Conservation (phyloP, 306 rosid species). For the Datisca glomerata region DNA sequence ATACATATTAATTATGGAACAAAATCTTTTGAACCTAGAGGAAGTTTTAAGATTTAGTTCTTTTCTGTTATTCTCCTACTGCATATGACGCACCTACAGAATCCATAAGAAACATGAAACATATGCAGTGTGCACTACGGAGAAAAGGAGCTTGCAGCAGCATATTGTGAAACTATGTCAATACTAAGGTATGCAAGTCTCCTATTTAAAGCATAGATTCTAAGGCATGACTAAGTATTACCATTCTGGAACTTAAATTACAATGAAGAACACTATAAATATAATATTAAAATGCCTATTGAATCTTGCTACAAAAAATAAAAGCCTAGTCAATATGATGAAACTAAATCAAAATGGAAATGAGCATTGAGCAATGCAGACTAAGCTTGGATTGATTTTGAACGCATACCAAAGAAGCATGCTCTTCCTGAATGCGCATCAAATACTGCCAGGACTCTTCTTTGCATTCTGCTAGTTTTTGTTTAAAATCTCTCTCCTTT, state of each 20-base stretch:
- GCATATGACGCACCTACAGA: slow-evolving; percentile 46
- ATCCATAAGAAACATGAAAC: neutral
- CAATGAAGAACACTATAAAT: neutral
- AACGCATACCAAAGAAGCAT: slow-evolving; percentile 47
- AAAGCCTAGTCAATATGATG: slow-evolving; percentile 4
- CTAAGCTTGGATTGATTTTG: slow-evolving; percentile 9
- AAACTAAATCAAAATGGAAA: slow-evolving; percentile 9
- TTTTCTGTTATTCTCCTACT: slow-evolving; percentile 49
- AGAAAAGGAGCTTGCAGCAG: neutral
- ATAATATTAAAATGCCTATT: neutral
- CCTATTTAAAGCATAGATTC: neutral
- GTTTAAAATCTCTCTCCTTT: slow-evolving; percentile 41
- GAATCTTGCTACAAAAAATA: neutral
- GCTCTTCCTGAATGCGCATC: slow-evolving; percentile 58
- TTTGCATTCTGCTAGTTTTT: slow-evolving; percentile 48
- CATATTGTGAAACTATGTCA: too few relatives aligned
- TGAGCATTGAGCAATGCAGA: slow-evolving; percentile 7
- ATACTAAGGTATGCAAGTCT: neutral
- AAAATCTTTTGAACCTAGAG: too few relatives aligned
- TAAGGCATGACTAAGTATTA: neutral
- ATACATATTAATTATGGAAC: too few relatives aligned
- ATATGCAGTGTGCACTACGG: neutral
- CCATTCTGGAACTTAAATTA: slow-evolving; percentile 3
- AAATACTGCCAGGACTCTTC: slow-evolving; percentile 61
- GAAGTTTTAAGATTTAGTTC: slow-evolving; percentile 36